Evolutionary conservation across 208 protist species (phyloP).

Genomic region (Leishmania braziliensis): DNA sequence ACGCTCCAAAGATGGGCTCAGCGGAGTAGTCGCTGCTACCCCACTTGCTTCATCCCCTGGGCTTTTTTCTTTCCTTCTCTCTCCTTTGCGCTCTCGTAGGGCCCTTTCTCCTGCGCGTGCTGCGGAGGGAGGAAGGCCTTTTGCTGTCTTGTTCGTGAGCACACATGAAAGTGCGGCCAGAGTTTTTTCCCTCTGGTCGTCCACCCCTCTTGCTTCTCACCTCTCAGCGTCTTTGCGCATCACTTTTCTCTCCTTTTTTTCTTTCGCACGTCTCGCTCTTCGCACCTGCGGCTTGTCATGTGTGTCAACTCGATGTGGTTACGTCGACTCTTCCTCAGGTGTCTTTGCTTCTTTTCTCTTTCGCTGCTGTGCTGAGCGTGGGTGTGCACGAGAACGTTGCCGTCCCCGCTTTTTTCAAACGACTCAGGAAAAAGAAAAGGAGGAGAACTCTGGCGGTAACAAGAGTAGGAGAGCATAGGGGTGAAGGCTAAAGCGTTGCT

Average conservation of each 20-base stretch:
- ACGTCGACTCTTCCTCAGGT: no score
- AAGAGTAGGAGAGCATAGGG: neutral
- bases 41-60: slow-evolving; percentile 2
- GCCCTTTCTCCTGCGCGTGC: neutral
- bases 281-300: neutral
- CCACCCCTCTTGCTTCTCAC: no score
- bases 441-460: neutral
- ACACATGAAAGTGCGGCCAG: neutral
- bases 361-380: neutral
- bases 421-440: neutral
- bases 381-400: neutral
- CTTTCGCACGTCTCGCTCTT: neutral
- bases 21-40: neutral
- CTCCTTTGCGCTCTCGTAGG: neutral
- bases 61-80: neutral
- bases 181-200: neutral
- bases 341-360: neutral
- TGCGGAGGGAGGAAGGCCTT: neutral
- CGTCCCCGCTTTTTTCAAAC: neutral
- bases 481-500: no score
- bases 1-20: neutral
- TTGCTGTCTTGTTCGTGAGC: neutral
- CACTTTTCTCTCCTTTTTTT: neutral
- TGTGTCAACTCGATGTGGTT: neutral
- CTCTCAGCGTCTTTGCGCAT: neutral